Conservation (phyloP, 495 filamentous ascomycete genomes). For the Penicillium odoratum region DNA sequence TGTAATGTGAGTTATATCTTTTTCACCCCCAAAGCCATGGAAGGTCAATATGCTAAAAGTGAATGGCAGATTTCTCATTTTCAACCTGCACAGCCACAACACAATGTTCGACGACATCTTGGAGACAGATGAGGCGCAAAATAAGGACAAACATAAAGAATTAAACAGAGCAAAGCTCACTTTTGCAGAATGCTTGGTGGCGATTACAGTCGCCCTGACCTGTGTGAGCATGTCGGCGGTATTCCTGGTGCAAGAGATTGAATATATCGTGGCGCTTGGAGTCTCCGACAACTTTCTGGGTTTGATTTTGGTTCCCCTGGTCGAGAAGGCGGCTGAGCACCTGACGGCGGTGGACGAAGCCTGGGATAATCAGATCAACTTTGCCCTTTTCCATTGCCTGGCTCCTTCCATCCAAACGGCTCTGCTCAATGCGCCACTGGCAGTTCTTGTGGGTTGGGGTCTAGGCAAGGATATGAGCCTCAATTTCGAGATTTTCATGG, state of each 20-base stretch:
- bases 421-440: conserved; percentile 81
- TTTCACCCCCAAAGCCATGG: no score
- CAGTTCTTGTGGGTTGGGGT: conserved; percentile 86
- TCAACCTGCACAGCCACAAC: conserved; percentile 82
- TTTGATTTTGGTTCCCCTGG: conserved; percentile 70
- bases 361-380: conserved; percentile 69
- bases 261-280: conserved; percentile 64
- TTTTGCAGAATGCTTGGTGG: conserved; percentile 69
- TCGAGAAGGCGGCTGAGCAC: conserved; percentile 91
- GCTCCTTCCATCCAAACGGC: conserved; percentile 89
- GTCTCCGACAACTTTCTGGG: conserved; percentile 81
- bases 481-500: conserved; percentile 86
- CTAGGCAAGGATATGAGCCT: conserved; percentile 68
- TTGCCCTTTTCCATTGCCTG: conserved; percentile 86
- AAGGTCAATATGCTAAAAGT: conserved; percentile 4
- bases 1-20: conserved; percentile 40
- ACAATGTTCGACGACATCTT: conserved; percentile 73
- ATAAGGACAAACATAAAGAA: conserved; percentile 68
- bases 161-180: conserved; percentile 70
- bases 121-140: conserved; percentile 67
- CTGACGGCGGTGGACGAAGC: conserved; percentile 89
- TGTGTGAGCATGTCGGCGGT: conserved; percentile 81
- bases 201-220: conserved; percentile 63
- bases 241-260: conserved; percentile 78
- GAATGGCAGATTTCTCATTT: conserved; percentile 64